phyloP scores from a whole-genome alignment of 345 rosid species.

The Heritiera fomes region DNA sequence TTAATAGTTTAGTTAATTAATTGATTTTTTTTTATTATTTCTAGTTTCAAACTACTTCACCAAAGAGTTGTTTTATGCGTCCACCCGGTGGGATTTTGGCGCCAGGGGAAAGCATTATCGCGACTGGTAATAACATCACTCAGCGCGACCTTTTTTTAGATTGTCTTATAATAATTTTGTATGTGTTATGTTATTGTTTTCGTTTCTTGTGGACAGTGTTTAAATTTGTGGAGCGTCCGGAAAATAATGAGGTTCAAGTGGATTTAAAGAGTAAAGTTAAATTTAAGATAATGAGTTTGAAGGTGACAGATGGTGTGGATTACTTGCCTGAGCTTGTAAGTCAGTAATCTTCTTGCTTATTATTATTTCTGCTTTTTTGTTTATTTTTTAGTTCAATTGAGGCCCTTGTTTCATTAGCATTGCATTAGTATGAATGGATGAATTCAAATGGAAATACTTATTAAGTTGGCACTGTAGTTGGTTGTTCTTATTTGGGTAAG shows the following conservation, averaged over 20 bases:
- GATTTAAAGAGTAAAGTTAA: conserved; percentile 87
- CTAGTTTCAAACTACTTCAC: conserved; percentile 97
- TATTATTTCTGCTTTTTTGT: background rate
- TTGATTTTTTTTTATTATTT: conserved; percentile 18
- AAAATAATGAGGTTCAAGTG: conserved; percentile 69
- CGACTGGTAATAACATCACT: conserved; percentile 60
- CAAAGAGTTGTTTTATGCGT: conserved; percentile 97
- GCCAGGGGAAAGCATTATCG: conserved; percentile 85
- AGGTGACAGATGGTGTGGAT: conserved; percentile 76
- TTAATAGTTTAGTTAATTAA: background rate
- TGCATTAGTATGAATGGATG: background rate
- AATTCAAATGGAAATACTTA: background rate
- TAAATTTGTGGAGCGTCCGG: conserved; percentile 94
- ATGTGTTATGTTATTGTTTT: background rate
- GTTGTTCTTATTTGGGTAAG: background rate
- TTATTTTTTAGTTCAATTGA: background rate
- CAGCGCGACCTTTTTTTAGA: background rate
- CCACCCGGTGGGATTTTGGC: conserved; percentile 96
- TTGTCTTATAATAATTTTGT: background rate
- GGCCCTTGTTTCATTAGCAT: background rate
- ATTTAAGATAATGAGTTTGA: conserved; percentile 95
- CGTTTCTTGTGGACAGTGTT: conserved; percentile 48
- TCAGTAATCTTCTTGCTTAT: conserved; percentile 7
- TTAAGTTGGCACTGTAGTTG: background rate
- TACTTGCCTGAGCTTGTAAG: conserved; percentile 95